Percentiles rank a stretch among this genome's conserved stretches.
phyloP scores from a whole-genome alignment of 768 basidiomycete species.

The Rhodocollybia butyracea region DNA sequence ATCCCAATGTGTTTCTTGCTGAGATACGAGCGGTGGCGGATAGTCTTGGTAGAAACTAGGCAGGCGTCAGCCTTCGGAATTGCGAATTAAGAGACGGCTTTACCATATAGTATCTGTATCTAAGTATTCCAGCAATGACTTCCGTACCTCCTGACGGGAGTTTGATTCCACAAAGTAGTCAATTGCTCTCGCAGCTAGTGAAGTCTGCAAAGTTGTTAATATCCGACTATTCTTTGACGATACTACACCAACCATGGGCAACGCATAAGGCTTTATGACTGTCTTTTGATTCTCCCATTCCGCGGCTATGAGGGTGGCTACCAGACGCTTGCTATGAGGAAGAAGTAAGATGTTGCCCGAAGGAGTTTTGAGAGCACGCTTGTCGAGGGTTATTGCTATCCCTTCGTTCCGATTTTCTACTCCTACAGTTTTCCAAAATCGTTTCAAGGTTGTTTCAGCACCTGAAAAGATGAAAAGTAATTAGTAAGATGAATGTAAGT shows the following conservation, averaged over 20 bases:
- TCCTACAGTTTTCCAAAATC: conserved; percentile 95
- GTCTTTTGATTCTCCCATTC: conserved; percentile 96
- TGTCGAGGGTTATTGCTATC: conserved; percentile 72
- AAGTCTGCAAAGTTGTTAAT: conserved; percentile 59
- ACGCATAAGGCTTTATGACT: conserved; percentile 81
- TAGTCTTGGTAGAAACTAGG: conserved; percentile 81
- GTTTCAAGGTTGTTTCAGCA: conserved; percentile 79
- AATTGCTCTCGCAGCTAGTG: conserved; percentile 84
- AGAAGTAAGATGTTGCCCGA: conserved; percentile 72
- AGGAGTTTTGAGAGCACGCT: conserved; percentile 84
- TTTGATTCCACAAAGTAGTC: conserved; percentile 64
- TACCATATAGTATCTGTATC: conserved; percentile 95
- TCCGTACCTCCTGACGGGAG: conserved; percentile 59
- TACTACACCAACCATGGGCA: conserved; percentile 73
- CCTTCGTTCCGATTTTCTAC: conserved; percentile 49
- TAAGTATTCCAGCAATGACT: conserved; percentile 75
- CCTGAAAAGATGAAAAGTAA: conserved; percentile 40
- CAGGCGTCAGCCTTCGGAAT: neutral
- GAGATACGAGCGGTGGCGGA: conserved; percentile 67
- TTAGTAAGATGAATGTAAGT: neutral
- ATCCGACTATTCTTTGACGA: conserved; percentile 8
- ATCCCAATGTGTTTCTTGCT: conserved; percentile 86
- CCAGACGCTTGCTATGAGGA: conserved; percentile 64
- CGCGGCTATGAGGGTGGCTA: conserved; percentile 83
- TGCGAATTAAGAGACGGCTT: conserved; percentile 12